phyloP scores from a whole-genome alignment of 352 stramenopile genomes.

The Peronospora destructor region DNA sequence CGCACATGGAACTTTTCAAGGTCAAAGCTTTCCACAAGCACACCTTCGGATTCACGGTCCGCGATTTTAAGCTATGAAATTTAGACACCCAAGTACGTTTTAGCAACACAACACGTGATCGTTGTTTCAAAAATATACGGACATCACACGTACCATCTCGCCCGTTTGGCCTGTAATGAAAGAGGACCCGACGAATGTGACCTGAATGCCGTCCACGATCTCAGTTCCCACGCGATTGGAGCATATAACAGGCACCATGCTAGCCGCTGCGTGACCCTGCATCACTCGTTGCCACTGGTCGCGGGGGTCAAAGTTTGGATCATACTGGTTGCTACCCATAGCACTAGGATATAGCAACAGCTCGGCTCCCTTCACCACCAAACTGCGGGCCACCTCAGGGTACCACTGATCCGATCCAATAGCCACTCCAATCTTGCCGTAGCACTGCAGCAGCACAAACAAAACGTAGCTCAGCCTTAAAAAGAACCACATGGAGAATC shows the following conservation, averaged over 20 bases:
- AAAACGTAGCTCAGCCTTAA: conserved; percentile 3
- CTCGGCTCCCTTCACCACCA: conserved; percentile 87
- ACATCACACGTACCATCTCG: conserved; percentile 55
- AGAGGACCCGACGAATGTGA: conserved; percentile 89
- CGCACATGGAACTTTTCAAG: conserved; percentile 82
- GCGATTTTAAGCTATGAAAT: conserved; percentile 74
- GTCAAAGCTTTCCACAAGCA: conserved; percentile 81
- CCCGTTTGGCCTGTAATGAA: conserved; percentile 90
- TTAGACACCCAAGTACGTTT: conserved; percentile 2
- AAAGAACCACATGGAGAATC: background rate
- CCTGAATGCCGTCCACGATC: conserved; percentile 65
- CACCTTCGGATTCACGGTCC: conserved; percentile 80
- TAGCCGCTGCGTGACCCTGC: conserved; percentile 85
- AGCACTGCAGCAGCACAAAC: conserved; percentile 41
- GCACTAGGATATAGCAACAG: conserved; percentile 76
- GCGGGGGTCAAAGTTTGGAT: conserved; percentile 78
- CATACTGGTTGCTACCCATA: conserved; percentile 84
- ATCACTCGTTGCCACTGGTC: conserved; percentile 90
- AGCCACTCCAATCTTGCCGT: conserved; percentile 81
- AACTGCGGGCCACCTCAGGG: conserved; percentile 80
- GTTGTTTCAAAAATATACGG: background rate
- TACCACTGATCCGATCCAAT: conserved; percentile 92
- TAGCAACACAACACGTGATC: conserved; percentile 1
- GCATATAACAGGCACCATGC: conserved; percentile 87
- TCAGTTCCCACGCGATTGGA: conserved; percentile 87